Evolutionary conservation across 2,329 filamentous ascomycete species (phyloP).

Genomic region (Neurospora crassa): DNA sequence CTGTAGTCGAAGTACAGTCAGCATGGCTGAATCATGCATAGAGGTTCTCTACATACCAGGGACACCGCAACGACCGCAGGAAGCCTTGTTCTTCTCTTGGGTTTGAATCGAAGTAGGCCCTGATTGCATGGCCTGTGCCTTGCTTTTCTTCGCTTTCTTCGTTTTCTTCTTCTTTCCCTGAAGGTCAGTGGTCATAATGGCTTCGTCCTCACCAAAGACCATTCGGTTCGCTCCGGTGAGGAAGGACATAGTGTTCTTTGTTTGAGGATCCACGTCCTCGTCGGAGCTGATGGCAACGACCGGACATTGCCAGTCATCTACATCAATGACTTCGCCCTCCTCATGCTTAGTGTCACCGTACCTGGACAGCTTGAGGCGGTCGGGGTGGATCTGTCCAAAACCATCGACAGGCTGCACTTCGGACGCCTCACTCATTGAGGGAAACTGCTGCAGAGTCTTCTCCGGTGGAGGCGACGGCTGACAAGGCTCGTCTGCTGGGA

Average conservation of each 20-base stretch:
- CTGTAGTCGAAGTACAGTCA: conserved; percentile 18
- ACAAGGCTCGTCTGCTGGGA: not conserved
- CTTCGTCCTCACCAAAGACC: not conserved
- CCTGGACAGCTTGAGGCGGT: conserved; percentile 8
- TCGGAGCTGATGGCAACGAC: not conserved
- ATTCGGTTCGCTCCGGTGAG: conserved; percentile 12
- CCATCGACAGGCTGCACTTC: not conserved
- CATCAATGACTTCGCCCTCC: not conserved
- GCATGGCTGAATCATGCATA: not conserved
- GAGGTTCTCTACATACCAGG: conserved; percentile 18
- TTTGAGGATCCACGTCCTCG: not conserved
- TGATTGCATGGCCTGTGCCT: not conserved
- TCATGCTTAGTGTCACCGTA: too few relatives aligned
- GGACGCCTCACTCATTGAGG: not conserved
- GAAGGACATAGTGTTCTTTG: conserved; percentile 3
- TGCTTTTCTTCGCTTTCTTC: not conserved
- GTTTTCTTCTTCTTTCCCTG: not conserved
- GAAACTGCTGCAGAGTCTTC: not conserved
- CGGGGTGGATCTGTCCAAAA: conserved; percentile 12
- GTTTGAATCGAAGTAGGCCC: not conserved
- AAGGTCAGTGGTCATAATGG: not conserved
- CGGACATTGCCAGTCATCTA: not conserved
- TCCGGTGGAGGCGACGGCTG: not conserved
- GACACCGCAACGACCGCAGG: conserved; percentile 24
- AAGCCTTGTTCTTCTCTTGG: not conserved